phyloP scores from a whole-genome alignment of 2,329 filamentous ascomycete genomes.

The Parafenestella ontariensis region DNA sequence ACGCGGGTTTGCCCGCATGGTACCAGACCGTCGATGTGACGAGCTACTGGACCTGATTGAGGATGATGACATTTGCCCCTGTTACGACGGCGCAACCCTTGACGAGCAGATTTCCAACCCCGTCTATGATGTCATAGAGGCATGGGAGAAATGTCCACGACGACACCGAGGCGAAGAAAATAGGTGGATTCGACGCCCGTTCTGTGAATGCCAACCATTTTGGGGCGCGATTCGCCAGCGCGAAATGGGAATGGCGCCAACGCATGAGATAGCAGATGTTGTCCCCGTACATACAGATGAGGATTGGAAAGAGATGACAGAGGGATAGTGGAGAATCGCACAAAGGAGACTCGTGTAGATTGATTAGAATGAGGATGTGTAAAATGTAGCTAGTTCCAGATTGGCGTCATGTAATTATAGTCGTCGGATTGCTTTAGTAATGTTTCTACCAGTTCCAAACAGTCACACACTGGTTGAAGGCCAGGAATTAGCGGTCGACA shows the following conservation, averaged over 20 bases:
- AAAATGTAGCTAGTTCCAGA: too few species aligned
- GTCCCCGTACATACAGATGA: not conserved
- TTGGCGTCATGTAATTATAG: too few species aligned
- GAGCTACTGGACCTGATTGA: not conserved
- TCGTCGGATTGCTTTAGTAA: too few species aligned
- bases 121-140: not conserved
- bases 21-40: constrained; percentile 1
- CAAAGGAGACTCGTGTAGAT: too few species aligned
- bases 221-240: not conserved
- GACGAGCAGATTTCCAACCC: not conserved
- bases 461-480: too few species aligned
- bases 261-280: not conserved
- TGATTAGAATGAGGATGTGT: too few species aligned
- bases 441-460: too few species aligned
- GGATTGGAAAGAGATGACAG: not conserved
- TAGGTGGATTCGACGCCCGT: constrained; percentile 4
- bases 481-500: too few species aligned
- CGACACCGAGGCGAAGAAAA: not conserved
- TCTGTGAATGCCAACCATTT: constrained; percentile 13
- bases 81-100: not conserved
- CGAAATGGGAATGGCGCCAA: not conserved
- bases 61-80: not conserved
- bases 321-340: not conserved
- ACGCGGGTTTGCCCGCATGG: not conserved
- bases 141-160: not conserved